Base-by-base conservation (phyloP, 2,329 filamentous ascomycete species). In the Sarocladiaceae sp. region DNA sequence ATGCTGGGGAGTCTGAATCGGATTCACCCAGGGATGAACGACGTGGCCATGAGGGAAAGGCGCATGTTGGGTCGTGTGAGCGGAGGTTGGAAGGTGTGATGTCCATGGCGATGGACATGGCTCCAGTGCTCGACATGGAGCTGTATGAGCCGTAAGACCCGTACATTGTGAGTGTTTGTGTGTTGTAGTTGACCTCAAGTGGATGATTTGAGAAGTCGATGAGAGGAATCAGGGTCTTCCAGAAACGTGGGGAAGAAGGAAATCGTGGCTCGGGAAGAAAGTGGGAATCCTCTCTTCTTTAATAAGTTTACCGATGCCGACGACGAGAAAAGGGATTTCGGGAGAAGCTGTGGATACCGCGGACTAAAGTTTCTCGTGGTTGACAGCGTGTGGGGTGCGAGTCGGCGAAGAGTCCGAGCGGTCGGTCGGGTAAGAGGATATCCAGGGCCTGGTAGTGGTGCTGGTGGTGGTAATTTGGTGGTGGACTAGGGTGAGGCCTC, bases 21-120 rank as follows among this genome's bases (percentile, higher is more conserved):
- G 56, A 49, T 58, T 71, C 66, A 58, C 70, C 64, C 51, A 83
- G 73, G 35, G 77, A 79, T 15, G 73, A 70, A 37, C 79, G 72
- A 53, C 78, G 74, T 23, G 79, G 79, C 80, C 80, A 83, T 22
- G 77, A 81, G 25, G 80, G 80, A 58, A 76, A 83, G 23, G 79
- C 80, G 67, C 79, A 82, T 33, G 66, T 66, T 25, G 69, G 64
- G 59, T 75, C 73, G 57, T 70, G 66, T 37, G 64, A 64, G 56
- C 64, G 65, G 57, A 72, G 68, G 61, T 66, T 69, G 58, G 63
- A 57, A 50, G 62, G 59, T 18, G 69, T 63, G 57, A 78, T 77
- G 56, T 76, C 73, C 67, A 78, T 72, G 60, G 76, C 71, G 36
- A 68, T 62, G 1, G 73, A 66, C 50, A 60, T 62, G 35, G 52